Conservation (phyloP, 495 filamentous ascomycete genomes). For the Cercophora newfieldiana region DNA sequence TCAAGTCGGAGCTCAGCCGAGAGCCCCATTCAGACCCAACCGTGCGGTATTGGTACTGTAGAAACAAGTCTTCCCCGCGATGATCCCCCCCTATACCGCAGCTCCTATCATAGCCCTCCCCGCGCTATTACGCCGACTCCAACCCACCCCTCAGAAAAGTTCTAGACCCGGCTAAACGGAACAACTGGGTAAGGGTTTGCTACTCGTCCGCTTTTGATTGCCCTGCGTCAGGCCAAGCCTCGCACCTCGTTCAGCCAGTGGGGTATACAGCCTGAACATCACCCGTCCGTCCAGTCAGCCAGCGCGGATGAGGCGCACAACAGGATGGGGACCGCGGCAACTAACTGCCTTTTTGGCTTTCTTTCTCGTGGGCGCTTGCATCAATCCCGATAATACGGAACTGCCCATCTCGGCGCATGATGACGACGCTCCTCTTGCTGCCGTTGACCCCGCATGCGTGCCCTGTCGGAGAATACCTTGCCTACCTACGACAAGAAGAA, state of each 20-base stretch:
- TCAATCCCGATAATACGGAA: background rate
- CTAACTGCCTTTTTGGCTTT: background rate
- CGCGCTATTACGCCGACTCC: background rate
- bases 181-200: constrained; percentile 5
- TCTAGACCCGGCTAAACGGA: constrained; percentile 7
- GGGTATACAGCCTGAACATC: background rate
- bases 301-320: constrained; percentile 1
- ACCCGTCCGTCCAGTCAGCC: background rate
- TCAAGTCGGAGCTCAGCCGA: background rate
- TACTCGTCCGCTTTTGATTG: background rate
- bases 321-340: constrained; percentile 1
- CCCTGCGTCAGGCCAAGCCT: background rate
- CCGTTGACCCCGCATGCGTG: background rate
- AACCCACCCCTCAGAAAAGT: background rate
- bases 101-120: background rate
- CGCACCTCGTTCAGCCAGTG: background rate
- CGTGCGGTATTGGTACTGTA: too few species aligned
- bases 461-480: too few species aligned
- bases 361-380: background rate
- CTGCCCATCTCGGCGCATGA: constrained; percentile 1
- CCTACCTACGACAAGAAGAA: too few species aligned
- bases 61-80: background rate
- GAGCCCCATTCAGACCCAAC: background rate
- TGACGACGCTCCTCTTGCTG: constrained; percentile 2
- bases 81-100: background rate